Evolutionary conservation across 139 green algal species (phyloP).

Genomic region (Gonium pectorale): DNA sequence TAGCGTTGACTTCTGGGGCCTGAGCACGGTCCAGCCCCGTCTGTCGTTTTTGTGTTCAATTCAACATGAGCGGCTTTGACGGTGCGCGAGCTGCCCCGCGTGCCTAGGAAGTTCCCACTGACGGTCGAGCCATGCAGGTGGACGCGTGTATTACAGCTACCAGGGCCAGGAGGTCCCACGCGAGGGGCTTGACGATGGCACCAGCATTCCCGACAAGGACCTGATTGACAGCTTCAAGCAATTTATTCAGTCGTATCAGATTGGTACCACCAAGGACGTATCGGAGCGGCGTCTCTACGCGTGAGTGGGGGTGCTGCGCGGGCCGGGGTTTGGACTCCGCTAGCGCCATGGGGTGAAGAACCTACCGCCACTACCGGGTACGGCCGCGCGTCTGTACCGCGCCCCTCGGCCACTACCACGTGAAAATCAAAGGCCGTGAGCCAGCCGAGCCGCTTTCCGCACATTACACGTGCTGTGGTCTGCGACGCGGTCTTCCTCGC

Average conservation of each 20-base stretch:
- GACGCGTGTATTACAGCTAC: conserved; percentile 28
- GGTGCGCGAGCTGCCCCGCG: background rate
- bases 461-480: too few species aligned
- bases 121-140: conserved; percentile 2
- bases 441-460: too few species aligned
- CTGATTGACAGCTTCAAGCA: conserved; percentile 36
- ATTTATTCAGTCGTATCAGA: conserved; percentile 38
- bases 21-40: too few species aligned
- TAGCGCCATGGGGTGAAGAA: too few species aligned
- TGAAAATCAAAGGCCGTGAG: too few species aligned
- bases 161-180: conserved; percentile 10
- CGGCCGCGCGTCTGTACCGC: too few species aligned
- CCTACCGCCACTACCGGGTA: too few species aligned
- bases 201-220: background rate
- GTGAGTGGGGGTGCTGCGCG: too few species aligned
- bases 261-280: conserved; percentile 32
- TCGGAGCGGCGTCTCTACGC: conserved; percentile 34
- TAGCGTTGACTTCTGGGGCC: background rate
- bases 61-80: conserved; percentile 47
- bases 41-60: background rate
- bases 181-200: conserved; percentile 1
- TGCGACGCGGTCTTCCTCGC: too few species aligned
- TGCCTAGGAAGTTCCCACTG: background rate
- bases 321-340: too few species aligned
- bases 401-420: too few species aligned